Base-by-base conservation (phyloP, 768 basidiomycete genomes). In the Glaciozyma antarctica region DNA sequence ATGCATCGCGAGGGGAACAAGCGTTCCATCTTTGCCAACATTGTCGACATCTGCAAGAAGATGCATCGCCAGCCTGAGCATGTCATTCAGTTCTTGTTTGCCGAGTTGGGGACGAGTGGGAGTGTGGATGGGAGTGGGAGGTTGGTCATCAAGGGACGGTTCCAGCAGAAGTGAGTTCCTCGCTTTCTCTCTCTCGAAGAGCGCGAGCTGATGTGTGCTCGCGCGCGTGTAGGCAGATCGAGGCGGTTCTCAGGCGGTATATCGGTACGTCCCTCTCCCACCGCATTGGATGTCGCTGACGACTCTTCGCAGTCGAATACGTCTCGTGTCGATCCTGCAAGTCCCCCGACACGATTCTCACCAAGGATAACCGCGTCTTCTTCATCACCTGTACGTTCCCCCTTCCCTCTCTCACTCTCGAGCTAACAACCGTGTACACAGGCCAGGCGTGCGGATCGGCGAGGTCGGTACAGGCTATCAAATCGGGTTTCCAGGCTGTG, bases 241-340 rank as follows among this genome's bases (percentile, higher is more conserved):
- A 99, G 79, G 94, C 94, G 76, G 90, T 99, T 16, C 78, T 99
- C 71, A 83, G 95, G 75, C 84, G 91, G 63, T 99, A 99, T 77
- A 97, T 98, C 73, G 89, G 86, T 80, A 61, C 38, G 58, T 67
- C 21, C 59, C 61, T 30, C 38, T 8, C 26, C 28, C 34, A 4
- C 17, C 38, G 3, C 45, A n/a, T 48, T n/a, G n/a, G n/a, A n/a
- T n/a, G n/a, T n/a, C n/a, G 32, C 32, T 32, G 5, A 32, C 32
- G 32, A n/a, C 32, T 32, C 32, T 32, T 71, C 94, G 93, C 38
- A 41, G 38, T 94, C 67, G 93, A 97, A 80, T 98, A 97, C 78
- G 94, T 97, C 66, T 93, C 93, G 47, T 99, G 95, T 84, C 94
- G 95, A 79, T 98, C 93, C 48, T 99, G 95, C 83, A 99, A 97